Evolutionary conservation across 2,329 filamentous ascomycete genomes (phyloP).

Genomic region (Onygenales sp.): DNA sequence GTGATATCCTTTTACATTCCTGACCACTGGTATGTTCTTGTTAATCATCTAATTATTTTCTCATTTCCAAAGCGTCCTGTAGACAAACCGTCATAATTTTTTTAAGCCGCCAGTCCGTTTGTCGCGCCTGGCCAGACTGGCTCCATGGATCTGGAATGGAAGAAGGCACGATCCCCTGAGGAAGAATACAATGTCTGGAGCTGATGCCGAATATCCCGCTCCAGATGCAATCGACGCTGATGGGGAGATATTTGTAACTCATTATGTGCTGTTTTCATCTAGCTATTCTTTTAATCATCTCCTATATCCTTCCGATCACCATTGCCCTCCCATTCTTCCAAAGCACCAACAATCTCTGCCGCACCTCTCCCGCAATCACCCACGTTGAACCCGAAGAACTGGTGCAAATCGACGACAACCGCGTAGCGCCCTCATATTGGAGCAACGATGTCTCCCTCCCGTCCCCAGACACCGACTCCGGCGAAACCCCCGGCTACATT

Average conservation of each 20-base stretch:
- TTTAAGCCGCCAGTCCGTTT: too few relatives aligned
- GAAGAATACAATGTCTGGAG: too few relatives aligned
- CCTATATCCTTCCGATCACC: conserved; percentile 2
- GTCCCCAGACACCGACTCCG: conserved; percentile 5
- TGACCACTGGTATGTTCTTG: too few relatives aligned
- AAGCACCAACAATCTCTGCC: conserved; percentile 2
- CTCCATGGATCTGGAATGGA: too few relatives aligned
- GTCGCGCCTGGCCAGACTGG: too few relatives aligned
- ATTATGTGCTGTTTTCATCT: conserved; percentile 9
- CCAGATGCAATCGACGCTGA: too few relatives aligned
- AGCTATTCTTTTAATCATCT: conserved; percentile 7
- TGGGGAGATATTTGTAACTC: not conserved
- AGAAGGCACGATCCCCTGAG: too few relatives aligned
- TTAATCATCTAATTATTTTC: too few relatives aligned
- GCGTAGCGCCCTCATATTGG: conserved; percentile 7
- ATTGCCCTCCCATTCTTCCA: conserved; percentile 1
- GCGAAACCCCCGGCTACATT: conserved; percentile 9
- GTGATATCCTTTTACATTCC: too few relatives aligned
- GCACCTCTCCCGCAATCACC: not conserved
- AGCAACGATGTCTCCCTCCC: not conserved
- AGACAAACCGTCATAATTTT: too few relatives aligned
- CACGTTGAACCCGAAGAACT: conserved; percentile 6
- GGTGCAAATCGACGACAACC: conserved; percentile 6
- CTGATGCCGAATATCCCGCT: too few relatives aligned
- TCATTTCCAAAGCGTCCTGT: too few relatives aligned